These are phyloP conservation scores for Cryptosporidium xiaoi DNA, from an alignment of 169 alveolate species.

Conservation along the genomic window DNA sequence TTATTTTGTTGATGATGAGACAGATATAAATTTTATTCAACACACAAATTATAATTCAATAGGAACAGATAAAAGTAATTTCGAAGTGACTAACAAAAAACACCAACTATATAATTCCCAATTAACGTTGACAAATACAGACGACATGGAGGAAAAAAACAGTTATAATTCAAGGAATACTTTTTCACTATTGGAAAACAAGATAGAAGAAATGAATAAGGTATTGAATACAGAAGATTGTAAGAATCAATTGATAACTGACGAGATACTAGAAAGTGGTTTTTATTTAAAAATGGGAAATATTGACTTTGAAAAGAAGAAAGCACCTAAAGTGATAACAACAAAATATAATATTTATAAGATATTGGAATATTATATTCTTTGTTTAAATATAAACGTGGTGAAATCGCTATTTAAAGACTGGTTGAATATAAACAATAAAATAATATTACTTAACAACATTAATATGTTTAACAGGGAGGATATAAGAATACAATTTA, in stretches of 20 bases:
- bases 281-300: slow-evolving; percentile 6
- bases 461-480: slow-evolving; percentile 37
- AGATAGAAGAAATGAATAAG: slow-evolving; percentile 24
- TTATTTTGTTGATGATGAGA: slow-evolving; percentile 49
- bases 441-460: not conserved
- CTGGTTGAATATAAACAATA: slow-evolving; percentile 26
- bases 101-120: slow-evolving; percentile 46
- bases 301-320: slow-evolving; percentile 3
- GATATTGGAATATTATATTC: slow-evolving; percentile 33
- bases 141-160: slow-evolving; percentile 4
- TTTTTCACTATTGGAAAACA: not conserved
- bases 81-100: slow-evolving; percentile 41
- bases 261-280: slow-evolving; percentile 24
- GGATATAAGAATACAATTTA: slow-evolving; percentile 25
- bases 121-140: slow-evolving; percentile 9
- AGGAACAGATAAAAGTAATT: slow-evolving; percentile 28
- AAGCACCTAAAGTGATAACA: not conserved
- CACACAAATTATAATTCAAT: slow-evolving; percentile 8
- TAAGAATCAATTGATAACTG: slow-evolving; percentile 11
- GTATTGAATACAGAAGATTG: not conserved
- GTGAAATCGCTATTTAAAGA: slow-evolving; percentile 8
- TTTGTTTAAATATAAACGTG: slow-evolving; percentile 2
- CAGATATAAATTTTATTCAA: slow-evolving; percentile 8
- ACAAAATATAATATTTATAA: slow-evolving; percentile 26
- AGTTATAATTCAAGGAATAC: not conserved